phyloP scores from a whole-genome alignment of 768 basidiomycete species.

The Xerocomus potaroensis region DNA sequence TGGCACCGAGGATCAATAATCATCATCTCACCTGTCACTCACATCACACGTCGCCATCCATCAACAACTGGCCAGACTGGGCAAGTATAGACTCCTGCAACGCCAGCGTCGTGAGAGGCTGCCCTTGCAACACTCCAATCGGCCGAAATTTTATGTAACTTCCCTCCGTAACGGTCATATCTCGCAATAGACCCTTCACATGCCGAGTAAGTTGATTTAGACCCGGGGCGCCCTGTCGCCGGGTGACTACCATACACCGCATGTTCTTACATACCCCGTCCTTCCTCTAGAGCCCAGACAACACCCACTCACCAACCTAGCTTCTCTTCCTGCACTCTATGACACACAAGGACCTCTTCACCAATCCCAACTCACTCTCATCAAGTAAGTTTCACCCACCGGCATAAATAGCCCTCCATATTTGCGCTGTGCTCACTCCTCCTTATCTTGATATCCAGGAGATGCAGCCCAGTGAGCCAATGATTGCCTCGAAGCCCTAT shows the following conservation, averaged over 20 bases:
- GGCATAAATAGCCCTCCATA: constrained; percentile 2
- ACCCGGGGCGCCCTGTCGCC: background rate
- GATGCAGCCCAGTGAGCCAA: constrained; percentile 27
- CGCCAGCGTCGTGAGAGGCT: background rate
- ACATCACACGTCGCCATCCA: background rate
- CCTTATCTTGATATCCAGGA: constrained; percentile 15
- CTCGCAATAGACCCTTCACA: background rate
- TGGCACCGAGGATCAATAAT: too few relatives aligned
- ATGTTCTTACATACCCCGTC: background rate
- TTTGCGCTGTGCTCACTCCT: constrained; percentile 2
- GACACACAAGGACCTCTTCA: constrained; percentile 2
- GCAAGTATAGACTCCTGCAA: background rate
- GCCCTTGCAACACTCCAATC: background rate
- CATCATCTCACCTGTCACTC: too few relatives aligned
- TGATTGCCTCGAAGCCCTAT: background rate
- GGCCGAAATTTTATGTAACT: background rate
- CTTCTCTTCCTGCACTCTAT: constrained; percentile 3
- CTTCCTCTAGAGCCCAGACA: background rate
- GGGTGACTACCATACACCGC: background rate
- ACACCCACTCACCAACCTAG: background rate
- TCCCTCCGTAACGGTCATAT: background rate
- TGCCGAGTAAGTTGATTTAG: background rate
- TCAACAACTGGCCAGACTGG: background rate
- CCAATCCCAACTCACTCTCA: background rate
- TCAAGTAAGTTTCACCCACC: constrained; percentile 12